These are phyloP conservation scores for Prunus mira DNA, from an alignment of 306 rosid genomes.

Conservation along the genomic window DNA sequence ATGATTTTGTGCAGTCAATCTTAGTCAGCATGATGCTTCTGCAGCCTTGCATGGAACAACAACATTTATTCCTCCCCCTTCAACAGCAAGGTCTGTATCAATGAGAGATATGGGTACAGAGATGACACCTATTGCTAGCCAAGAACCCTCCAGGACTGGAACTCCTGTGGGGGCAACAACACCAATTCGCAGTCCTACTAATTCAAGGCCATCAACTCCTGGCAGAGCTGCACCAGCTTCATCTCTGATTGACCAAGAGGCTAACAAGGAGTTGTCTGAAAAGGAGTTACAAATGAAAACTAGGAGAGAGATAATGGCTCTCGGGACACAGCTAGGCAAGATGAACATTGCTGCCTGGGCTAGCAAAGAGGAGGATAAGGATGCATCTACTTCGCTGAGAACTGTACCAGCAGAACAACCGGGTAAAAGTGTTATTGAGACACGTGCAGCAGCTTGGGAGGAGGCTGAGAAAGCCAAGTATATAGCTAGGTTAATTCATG, in stretches of 20 bases:
- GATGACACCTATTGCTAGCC: conserved; percentile 98
- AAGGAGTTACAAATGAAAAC: conserved; percentile 92
- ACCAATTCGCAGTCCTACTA: conserved; percentile 80
- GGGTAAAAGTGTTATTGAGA: conserved; percentile 53
- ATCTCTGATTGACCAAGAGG: conserved; percentile 29
- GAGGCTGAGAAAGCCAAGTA: conserved; percentile 92
- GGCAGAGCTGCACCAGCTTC: conserved; percentile 47
- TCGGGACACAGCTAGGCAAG: conserved; percentile 92
- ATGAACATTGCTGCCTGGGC: conserved; percentile 98
- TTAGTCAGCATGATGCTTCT: conserved; percentile 80
- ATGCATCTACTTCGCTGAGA: conserved; percentile 76
- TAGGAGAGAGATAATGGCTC: conserved; percentile 85
- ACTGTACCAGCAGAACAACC: conserved; percentile 38
- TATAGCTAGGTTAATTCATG: conserved; percentile 67
- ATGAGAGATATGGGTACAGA: conserved; percentile 99
- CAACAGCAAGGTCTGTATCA: conserved; percentile 95
- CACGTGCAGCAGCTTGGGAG: conserved; percentile 94
- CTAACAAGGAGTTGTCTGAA: conserved; percentile 61
- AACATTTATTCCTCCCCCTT: conserved; percentile 79
- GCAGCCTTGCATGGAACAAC: conserved; percentile 65
- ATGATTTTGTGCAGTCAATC: conserved; percentile 55
- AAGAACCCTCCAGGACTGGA: conserved; percentile 95
- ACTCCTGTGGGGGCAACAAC: conserved; percentile 95
- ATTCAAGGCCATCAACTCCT: conserved; percentile 86
- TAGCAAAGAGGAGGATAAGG: conserved; percentile 89